Conservation (phyloP, 2,329 filamentous ascomycete genomes). For the Graphilbum sp. region DNA sequence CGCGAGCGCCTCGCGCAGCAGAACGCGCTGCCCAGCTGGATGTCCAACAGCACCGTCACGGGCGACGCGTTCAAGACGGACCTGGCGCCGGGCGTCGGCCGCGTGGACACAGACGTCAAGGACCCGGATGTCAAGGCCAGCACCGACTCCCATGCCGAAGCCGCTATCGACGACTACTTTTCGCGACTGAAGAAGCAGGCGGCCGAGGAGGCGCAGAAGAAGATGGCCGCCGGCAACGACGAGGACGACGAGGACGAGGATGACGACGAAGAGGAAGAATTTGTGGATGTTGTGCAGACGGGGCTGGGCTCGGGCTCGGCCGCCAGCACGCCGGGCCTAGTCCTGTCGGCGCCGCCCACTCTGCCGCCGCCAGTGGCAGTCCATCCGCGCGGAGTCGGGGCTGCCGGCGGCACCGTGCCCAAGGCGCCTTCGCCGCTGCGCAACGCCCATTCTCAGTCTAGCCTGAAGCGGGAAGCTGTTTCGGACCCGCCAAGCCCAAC, state of each 20-base stretch:
- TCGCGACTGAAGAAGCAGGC: slow-evolving; percentile 46
- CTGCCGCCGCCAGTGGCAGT: too few species aligned
- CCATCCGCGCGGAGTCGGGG: too few species aligned
- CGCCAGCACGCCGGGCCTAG: slow-evolving; percentile 14
- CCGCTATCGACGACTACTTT: slow-evolving; percentile 51
- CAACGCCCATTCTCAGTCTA: slow-evolving; percentile 13
- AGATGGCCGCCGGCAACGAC: slow-evolving; percentile 30
- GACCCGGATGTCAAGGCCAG: slow-evolving; percentile 22
- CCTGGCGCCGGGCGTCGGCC: slow-evolving; percentile 13
- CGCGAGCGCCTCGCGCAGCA: slow-evolving; percentile 50
- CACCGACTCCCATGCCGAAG: slow-evolving; percentile 32
- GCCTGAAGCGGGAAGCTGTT: slow-evolving; percentile 17
- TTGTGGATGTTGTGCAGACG: slow-evolving; percentile 32
- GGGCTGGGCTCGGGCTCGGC: slow-evolving; percentile 15
- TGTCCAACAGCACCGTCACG: slow-evolving; percentile 52
- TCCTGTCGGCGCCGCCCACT: slow-evolving; percentile 9
- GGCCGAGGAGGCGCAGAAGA: slow-evolving; percentile 33
- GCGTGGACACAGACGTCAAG: slow-evolving; percentile 31
- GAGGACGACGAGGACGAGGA: slow-evolving; percentile 26
- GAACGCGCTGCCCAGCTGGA: slow-evolving; percentile 57
- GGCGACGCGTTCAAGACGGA: slow-evolving; percentile 40
- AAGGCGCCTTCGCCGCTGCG: slow-evolving; percentile 13
- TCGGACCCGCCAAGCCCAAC: slow-evolving; percentile 12
- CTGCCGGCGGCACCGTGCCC: slow-evolving; percentile 4
- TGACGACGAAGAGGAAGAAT: slow-evolving; percentile 27